phyloP scores from a whole-genome alignment of 345 rosid species.

The Arabis hirsuta region DNA sequence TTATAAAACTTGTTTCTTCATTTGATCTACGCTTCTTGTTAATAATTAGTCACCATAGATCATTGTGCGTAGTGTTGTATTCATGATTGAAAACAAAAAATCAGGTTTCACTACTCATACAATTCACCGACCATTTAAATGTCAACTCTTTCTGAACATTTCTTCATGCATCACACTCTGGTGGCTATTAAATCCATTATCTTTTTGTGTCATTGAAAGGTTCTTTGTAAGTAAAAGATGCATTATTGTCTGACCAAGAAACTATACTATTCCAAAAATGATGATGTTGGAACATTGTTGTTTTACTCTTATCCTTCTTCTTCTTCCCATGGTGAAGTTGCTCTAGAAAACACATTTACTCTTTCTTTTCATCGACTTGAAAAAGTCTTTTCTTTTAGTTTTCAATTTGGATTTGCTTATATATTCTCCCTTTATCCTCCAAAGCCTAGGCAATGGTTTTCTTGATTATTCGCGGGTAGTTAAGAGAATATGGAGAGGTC shows the following conservation, averaged over 20 bases:
- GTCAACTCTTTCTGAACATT: conserved; percentile 28
- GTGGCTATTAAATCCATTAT: conserved; percentile 10
- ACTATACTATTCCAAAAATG: conserved; percentile 1
- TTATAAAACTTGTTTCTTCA: neutral
- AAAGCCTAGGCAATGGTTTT: neutral
- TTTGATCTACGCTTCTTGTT: neutral
- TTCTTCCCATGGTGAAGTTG: conserved; percentile 14
- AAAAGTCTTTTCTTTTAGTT: neutral
- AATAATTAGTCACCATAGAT: neutral
- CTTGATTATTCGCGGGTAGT: neutral
- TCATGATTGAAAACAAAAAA: neutral
- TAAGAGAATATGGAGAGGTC: conserved; percentile 28
- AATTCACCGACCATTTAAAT: conserved; percentile 14
- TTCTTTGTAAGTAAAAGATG: neutral
- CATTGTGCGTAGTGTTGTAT: neutral
- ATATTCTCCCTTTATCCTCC: neutral
- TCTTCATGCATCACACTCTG: conserved; percentile 21
- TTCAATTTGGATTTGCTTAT: neutral
- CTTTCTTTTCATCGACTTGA: conserved; percentile 16
- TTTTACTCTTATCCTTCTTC: neutral
- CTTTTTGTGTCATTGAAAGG: neutral
- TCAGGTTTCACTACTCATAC: neutral
- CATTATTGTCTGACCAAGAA: conserved; percentile 2
- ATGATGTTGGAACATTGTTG: conserved; percentile 7
- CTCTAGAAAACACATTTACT: conserved; percentile 3